Evolutionary conservation across 345 rosid genomes (phyloP).

Genomic region (Eucalyptus sp.): DNA sequence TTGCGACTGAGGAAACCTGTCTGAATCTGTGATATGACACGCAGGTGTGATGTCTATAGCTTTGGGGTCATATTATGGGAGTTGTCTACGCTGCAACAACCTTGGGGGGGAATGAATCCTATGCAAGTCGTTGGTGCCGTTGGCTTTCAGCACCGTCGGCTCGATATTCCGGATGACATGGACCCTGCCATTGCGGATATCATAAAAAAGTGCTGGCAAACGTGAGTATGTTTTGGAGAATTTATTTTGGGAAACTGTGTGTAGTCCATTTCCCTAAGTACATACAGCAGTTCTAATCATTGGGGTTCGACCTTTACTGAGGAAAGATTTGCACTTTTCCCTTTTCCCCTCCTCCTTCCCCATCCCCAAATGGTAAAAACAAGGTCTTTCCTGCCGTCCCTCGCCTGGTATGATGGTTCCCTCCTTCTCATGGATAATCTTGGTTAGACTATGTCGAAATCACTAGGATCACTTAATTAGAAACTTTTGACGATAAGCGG

Average conservation of each 20-base stretch:
- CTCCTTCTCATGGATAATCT: neutral
- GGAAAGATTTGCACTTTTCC: neutral
- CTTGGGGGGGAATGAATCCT: slow-evolving; percentile 98
- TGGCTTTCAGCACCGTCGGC: slow-evolving; percentile 91
- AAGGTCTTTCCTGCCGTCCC: neutral
- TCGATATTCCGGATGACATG: slow-evolving; percentile 60
- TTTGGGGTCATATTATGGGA: slow-evolving; percentile 98
- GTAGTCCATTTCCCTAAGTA: neutral
- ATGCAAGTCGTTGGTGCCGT: slow-evolving; percentile 99
- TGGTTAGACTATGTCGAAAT: neutral
- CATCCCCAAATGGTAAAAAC: neutral
- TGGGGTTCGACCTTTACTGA: neutral
- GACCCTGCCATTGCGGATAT: slow-evolving; percentile 70
- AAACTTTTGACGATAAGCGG: neutral
- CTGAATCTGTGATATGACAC: neutral
- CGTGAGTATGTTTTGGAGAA: slow-evolving; percentile 37
- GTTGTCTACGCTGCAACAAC: slow-evolving; percentile 67
- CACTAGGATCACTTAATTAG: neutral
- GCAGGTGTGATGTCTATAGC: slow-evolving; percentile 94
- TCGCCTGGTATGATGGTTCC: neutral
- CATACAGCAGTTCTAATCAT: neutral
- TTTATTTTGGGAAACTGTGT: neutral
- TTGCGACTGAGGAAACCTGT: neutral
- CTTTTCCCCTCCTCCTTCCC: neutral
- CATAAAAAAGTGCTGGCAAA: slow-evolving; percentile 79